Conservation (phyloP, 2,329 filamentous ascomycete species). For the Penicillium sp. region DNA sequence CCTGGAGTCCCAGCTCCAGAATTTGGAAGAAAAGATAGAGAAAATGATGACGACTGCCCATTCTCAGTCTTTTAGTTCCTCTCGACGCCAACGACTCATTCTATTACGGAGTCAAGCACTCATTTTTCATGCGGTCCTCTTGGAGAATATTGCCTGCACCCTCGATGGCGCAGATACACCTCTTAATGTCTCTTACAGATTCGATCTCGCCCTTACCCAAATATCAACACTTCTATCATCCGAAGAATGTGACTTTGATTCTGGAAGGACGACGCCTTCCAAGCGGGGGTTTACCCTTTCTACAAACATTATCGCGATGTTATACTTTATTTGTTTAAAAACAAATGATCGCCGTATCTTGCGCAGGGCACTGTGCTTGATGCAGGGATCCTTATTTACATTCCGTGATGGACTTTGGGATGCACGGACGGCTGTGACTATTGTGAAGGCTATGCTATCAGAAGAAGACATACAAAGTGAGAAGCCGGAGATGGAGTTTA, state of each 20-base stretch:
- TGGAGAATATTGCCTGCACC: conserved; percentile 7
- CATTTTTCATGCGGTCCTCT: conserved; percentile 14
- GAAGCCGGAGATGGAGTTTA: background rate
- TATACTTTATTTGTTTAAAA: conserved; percentile 28
- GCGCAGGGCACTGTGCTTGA: conserved; percentile 13
- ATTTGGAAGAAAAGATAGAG: background rate
- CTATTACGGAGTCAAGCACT: conserved; percentile 14
- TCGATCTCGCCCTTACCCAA: background rate
- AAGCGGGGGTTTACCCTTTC: conserved; percentile 21
- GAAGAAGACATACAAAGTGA: background rate
- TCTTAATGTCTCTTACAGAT: conserved; percentile 1
- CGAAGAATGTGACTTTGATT: background rate
- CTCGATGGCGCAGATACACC: background rate
- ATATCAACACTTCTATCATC: background rate
- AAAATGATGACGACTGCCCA: background rate
- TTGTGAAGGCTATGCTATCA: conserved; percentile 7
- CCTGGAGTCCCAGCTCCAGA: conserved; percentile 8
- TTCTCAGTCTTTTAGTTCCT: background rate
- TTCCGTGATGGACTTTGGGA: conserved; percentile 27
- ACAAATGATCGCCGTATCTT: conserved; percentile 10
- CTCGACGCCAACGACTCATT: background rate
- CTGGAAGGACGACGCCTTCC: background rate
- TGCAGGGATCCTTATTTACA: conserved; percentile 16
- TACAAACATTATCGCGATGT: conserved; percentile 22
- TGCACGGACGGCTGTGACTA: conserved; percentile 11